Percentiles rank a stretch among this genome's conserved stretches.
Evolutionary conservation across 1,139 yeast species (phyloP).

Genomic region (Pichia kudriavzevii): DNA sequence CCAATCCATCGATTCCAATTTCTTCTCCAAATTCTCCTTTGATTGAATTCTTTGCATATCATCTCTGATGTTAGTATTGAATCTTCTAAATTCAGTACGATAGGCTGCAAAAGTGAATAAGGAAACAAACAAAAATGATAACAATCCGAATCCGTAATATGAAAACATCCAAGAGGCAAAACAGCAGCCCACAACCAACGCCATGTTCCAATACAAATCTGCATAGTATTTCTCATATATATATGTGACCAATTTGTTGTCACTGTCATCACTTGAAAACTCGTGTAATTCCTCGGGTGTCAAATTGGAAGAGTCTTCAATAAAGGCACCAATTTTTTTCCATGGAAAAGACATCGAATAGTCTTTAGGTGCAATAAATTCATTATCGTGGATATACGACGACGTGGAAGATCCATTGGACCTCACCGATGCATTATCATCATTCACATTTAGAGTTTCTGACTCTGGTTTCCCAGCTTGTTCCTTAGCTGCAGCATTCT

Average conservation of each 20-base stretch:
- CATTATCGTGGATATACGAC: constrained; percentile 4
- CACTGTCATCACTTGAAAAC: constrained; percentile 12
- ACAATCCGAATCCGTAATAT: constrained; percentile 47
- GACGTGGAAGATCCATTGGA: no score
- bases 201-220: constrained; percentile 67
- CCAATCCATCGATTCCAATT: constrained; percentile 74
- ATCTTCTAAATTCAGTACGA: constrained; percentile 63
- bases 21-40: constrained; percentile 51
- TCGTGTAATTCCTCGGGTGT: constrained; percentile 13
- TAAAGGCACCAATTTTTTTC: constrained; percentile 36
- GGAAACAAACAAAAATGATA: constrained; percentile 50
- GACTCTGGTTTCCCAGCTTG: no score
- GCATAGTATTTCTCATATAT: constrained; percentile 61
- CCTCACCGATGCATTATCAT: no score
- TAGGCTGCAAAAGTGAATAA: constrained; percentile 59
- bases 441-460: no score
- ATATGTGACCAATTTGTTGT: constrained; percentile 40
- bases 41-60: constrained; percentile 60
- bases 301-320: constrained; percentile 22
- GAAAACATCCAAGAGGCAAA: constrained; percentile 62
- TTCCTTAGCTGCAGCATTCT: no score
- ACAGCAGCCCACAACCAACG: constrained; percentile 60
- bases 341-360: constrained; percentile 30
- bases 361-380: constrained; percentile 14
- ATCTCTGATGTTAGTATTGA: constrained; percentile 63